Evolutionary conservation across 345 rosid genomes (phyloP), one percentile per base, ranked within the genome.

Genomic region (Euphorbia pulcherrima): DNA sequence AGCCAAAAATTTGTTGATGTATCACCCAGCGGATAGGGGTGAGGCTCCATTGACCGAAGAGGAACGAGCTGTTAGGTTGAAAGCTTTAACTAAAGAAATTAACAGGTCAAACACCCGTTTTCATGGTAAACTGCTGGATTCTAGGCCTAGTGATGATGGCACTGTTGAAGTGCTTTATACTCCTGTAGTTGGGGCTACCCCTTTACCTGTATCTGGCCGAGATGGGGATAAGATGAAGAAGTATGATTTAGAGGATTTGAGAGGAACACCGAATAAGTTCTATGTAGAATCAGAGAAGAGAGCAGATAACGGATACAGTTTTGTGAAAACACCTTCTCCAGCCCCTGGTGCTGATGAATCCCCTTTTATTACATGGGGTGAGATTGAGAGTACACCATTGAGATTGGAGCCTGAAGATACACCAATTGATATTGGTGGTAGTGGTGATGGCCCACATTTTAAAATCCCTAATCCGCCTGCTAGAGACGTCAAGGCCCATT

Each of bases 351-450:
- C 77, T 55, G 97, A 91, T 77, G 97, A 82, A 40, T 94, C 97
- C 0, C 99, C 99, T 0, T 89, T 94, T 78, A 83, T 94, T 37
- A 94, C 99, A 0, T 94, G 99, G 99, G 99, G 97, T 82, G 97
- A 94, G 82, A 91, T 94, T 30, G 99, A 94, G 68, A 97, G 99
- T 58, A 94, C 99, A 0, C 99, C 97, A 2, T 51, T 94, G 84
- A 83, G 97, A 60, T 77, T 94, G 83, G 99, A 91, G 55, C 60
- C 74, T 0, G 99, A 94, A 78, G 99, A 94, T 58, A 86, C 99
- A 1, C 99, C 96, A 10, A 65, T 89, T 30, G 97, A 91, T 79
- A 88, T 91, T 17, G 97, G 99, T 48, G 99, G 97, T 18, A 80
- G 84, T 66, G 91, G 90, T 54, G 85, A 88, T 62, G 92, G 97